Evolutionary conservation across 805 yeast genomes (phyloP).

Genomic region (Starmerella bacillaris): DNA sequence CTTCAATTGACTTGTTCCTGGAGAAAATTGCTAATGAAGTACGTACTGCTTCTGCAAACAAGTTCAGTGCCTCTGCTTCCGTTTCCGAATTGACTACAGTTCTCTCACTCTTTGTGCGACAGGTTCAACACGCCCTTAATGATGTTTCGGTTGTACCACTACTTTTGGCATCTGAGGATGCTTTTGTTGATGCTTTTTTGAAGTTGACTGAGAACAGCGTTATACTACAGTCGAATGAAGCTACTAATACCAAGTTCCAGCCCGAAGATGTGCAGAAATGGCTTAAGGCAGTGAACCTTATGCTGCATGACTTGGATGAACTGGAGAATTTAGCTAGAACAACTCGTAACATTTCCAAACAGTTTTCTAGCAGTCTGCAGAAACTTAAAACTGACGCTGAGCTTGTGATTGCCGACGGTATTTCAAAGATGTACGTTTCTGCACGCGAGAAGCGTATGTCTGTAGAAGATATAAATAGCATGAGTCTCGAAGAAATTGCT

Average conservation of each 20-base stretch:
- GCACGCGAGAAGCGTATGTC: neutral
- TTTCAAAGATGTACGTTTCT: neutral
- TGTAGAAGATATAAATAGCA: neutral
- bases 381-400: neutral
- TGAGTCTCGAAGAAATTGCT: neutral
- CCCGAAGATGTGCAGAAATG: neutral
- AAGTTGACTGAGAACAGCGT: neutral
- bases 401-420: neutral
- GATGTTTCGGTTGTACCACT: constrained; percentile 5
- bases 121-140: constrained; percentile 8
- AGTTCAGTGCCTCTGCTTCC: neutral
- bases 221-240: neutral
- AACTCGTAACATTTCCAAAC: neutral
- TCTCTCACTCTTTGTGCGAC: constrained; percentile 4
- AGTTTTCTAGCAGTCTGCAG: neutral
- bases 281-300: neutral
- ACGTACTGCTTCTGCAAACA: neutral
- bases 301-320: neutral
- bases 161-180: constrained; percentile 6
- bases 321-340: constrained; percentile 1
- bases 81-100: constrained; percentile 1
- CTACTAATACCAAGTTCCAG: neutral
- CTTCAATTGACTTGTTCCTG: constrained; percentile 2
- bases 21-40: constrained; percentile 1
- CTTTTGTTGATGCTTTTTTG: constrained; percentile 3